Evolutionary conservation across 2,329 filamentous ascomycete species (phyloP).

Genomic region (Colletotrichum caudatum): DNA sequence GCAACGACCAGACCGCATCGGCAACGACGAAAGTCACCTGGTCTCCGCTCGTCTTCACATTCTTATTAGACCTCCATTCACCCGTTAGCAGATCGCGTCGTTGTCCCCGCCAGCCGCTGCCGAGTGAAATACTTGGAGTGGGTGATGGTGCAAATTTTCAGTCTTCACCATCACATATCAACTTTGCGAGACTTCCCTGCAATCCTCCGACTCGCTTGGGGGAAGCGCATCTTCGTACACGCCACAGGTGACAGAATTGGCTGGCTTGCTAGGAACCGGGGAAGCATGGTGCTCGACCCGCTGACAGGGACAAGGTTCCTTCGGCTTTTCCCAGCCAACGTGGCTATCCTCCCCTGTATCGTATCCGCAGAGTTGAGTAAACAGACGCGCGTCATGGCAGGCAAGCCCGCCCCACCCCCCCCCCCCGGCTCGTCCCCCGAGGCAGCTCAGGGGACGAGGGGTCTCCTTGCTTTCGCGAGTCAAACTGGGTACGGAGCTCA

Average conservation of each 20-base stretch:
- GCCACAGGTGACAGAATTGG: slow-evolving; percentile 35
- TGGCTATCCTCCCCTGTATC: slow-evolving; percentile 27
- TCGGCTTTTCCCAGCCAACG: slow-evolving; percentile 33
- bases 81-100: slow-evolving; percentile 31
- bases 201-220: slow-evolving; percentile 25
- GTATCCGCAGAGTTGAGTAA: slow-evolving; percentile 25
- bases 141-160: slow-evolving; percentile 25
- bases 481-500: not conserved
- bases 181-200: slow-evolving; percentile 20
- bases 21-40: not conserved
- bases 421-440: not conserved
- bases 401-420: not conserved
- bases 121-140: not conserved
- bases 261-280: slow-evolving; percentile 37
- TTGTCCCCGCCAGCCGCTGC: slow-evolving; percentile 8
- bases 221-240: slow-evolving; percentile 18
- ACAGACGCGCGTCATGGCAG: slow-evolving; percentile 30
- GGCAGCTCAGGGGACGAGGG: slow-evolving; percentile 4
- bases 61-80: not conserved
- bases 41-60: not conserved
- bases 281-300: slow-evolving; percentile 38
- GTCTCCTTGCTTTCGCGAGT: slow-evolving; percentile 32
- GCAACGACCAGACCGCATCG: not conserved
- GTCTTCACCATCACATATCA: slow-evolving; percentile 33
- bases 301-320: slow-evolving; percentile 34